A percentile compares a stretch with the other conserved stretches of the same genome.
phyloP scores from a whole-genome alignment of 1,284 basidiomycete genomes.

The Hemileia vastatrix region DNA sequence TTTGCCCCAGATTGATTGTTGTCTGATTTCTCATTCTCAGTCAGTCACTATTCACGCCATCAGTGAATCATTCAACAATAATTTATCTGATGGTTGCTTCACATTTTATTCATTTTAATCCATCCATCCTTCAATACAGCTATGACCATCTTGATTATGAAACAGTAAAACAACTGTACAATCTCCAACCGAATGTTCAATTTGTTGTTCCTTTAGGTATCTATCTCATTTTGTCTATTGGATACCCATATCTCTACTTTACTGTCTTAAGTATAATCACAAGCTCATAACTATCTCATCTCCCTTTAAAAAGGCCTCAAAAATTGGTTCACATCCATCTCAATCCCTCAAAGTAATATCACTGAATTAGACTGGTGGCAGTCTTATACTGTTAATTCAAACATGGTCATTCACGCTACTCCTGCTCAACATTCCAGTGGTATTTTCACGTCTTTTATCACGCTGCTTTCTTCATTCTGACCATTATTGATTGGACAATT shows the following conservation, averaged over 20 bases:
- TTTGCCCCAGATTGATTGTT: slow-evolving; percentile 31
- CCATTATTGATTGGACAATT: background rate
- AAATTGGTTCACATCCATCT: slow-evolving; percentile 27
- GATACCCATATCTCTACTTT: background rate
- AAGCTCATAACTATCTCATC: background rate
- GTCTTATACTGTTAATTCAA: background rate
- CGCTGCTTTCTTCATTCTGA: background rate
- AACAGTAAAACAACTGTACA: slow-evolving; percentile 26
- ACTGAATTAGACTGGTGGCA: slow-evolving; percentile 40
- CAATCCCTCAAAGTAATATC: slow-evolving; percentile 27
- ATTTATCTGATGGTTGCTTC: background rate
- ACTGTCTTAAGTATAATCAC: background rate
- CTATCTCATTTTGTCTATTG: background rate
- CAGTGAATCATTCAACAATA: background rate
- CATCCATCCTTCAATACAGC: slow-evolving; percentile 21
- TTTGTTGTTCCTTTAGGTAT: slow-evolving; percentile 38
- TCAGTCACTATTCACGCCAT: slow-evolving; percentile 16
- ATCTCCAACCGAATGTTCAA: slow-evolving; percentile 26
- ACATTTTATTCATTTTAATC: background rate
- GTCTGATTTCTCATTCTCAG: slow-evolving; percentile 39
- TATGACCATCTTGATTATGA: slow-evolving; percentile 37
- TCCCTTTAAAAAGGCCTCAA: slow-evolving; percentile 29
- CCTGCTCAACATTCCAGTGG: slow-evolving; percentile 39
- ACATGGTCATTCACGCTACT: slow-evolving; percentile 32
- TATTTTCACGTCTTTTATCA: slow-evolving; percentile 9